phyloP scores from a whole-genome alignment of 805 yeast species.

The Lipomyces starkeyi region DNA sequence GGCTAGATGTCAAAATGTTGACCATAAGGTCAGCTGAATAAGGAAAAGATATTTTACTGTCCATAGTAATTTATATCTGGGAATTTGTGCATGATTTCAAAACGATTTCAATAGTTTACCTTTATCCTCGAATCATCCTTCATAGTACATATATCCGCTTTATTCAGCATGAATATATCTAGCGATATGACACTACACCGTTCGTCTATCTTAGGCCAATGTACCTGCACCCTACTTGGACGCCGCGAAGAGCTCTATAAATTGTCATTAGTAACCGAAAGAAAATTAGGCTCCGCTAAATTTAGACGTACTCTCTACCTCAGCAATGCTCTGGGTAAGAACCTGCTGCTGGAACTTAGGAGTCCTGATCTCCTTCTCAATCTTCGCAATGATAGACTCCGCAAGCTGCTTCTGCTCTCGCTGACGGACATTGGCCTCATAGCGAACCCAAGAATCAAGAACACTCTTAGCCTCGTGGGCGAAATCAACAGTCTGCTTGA shows the following conservation, averaged over 20 bases:
- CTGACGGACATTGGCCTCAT: slow-evolving; percentile 95
- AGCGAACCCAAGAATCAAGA: slow-evolving; percentile 98
- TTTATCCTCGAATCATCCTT: neutral
- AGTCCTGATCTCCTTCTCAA: slow-evolving; percentile 79
- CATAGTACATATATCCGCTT: neutral
- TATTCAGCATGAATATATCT: neutral
- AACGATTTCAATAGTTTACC: neutral
- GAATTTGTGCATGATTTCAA: neutral
- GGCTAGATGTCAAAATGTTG: neutral
- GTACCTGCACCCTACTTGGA: slow-evolving; percentile 19
- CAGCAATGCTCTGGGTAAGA: slow-evolving; percentile 88
- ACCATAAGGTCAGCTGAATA: neutral
- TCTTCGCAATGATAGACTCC: slow-evolving; percentile 83
- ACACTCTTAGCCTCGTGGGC: slow-evolving; percentile 92
- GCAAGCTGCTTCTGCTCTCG: slow-evolving; percentile 92
- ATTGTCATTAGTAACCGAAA: neutral
- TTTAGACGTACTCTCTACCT: slow-evolving; percentile 78
- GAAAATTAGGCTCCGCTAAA: neutral
- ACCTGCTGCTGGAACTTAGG: slow-evolving; percentile 93
- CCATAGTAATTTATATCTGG: neutral
- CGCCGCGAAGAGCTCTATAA: slow-evolving; percentile 31
- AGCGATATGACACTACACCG: neutral
- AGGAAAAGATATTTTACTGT: neutral
- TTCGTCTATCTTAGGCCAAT: neutral
- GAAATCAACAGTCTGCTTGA: slow-evolving; percentile 86